These are phyloP conservation scores for Grammothele lineata DNA, from an alignment of 768 basidiomycete genomes.

Conservation along the genomic window DNA sequence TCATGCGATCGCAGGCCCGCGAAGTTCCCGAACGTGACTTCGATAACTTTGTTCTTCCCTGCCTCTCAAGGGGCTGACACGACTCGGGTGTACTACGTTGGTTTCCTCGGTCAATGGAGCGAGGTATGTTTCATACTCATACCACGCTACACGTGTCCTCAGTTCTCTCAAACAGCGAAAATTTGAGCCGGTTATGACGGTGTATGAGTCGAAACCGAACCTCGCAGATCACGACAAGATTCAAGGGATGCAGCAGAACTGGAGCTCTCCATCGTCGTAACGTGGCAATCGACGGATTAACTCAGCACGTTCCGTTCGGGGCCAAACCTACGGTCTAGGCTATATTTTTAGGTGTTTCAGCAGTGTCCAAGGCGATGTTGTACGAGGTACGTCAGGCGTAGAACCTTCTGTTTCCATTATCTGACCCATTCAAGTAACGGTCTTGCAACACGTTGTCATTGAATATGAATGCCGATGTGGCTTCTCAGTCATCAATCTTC, in stretches of 20 bases:
- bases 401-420: too few relatives aligned
- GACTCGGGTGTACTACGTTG: slow-evolving; percentile 76
- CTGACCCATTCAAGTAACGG: too few relatives aligned
- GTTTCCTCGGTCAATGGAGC: slow-evolving; percentile 79
- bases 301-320: too few relatives aligned
- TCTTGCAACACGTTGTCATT: too few relatives aligned
- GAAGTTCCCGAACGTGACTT: slow-evolving; percentile 81
- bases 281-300: too few relatives aligned
- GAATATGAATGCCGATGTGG: too few relatives aligned
- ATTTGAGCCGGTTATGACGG: slow-evolving; percentile 71
- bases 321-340: too few relatives aligned
- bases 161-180: slow-evolving; percentile 77
- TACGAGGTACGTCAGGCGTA: too few relatives aligned
- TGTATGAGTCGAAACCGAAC: slow-evolving; percentile 87
- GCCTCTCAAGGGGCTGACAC: slow-evolving; percentile 75
- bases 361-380: too few relatives aligned
- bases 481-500: too few relatives aligned
- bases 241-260: slow-evolving; percentile 66
- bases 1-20: slow-evolving; percentile 50
- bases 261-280: slow-evolving; percentile 21
- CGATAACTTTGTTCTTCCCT: slow-evolving; percentile 81
- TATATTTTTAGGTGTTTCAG: too few relatives aligned
- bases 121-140: slow-evolving; percentile 51
- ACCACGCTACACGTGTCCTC: not conserved
- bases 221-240: slow-evolving; percentile 86